Evolutionary conservation across 2,329 filamentous ascomycete genomes (phyloP).

Genomic region (Pseudocercospora cruenta): DNA sequence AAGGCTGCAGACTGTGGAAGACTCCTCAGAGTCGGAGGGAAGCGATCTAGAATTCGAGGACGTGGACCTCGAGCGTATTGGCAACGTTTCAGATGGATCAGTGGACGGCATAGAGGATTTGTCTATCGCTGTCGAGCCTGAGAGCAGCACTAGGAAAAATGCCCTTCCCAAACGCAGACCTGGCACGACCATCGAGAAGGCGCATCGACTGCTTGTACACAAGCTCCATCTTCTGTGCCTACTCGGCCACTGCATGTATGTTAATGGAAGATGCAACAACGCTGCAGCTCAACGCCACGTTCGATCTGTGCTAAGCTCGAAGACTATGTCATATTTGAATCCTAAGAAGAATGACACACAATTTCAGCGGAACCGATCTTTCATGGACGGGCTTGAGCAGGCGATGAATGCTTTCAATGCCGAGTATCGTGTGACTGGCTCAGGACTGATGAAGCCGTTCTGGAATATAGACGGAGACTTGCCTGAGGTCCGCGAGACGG

Average conservation of each 20-base stretch:
- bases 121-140: conserved; percentile 45
- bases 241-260: conserved; percentile 74
- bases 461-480: conserved; percentile 69
- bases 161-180: conserved; percentile 53
- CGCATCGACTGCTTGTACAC: conserved; percentile 73
- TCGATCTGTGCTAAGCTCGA: conserved; percentile 66
- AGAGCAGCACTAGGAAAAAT: conserved; percentile 39
- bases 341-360: conserved; percentile 70
- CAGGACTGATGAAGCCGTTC: conserved; percentile 69
- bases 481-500: conserved; percentile 18
- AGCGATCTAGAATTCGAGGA: conserved; percentile 68
- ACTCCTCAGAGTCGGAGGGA: conserved; percentile 44
- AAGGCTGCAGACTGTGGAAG: conserved; percentile 34
- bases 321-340: conserved; percentile 68
- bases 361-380: conserved; percentile 73
- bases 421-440: conserved; percentile 71
- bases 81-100: conserved; percentile 26
- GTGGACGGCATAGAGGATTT: conserved; percentile 42
- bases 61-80: conserved; percentile 51
- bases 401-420: conserved; percentile 68
- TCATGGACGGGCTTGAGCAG: conserved; percentile 77
- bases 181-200: conserved; percentile 61
- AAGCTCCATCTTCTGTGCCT: conserved; percentile 85
- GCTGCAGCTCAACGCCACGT: conserved; percentile 50
- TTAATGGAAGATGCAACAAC: conserved; percentile 82